Base-by-base conservation (phyloP, 352 stramenopile species). In the Globisporangium cederbergense region DNA sequence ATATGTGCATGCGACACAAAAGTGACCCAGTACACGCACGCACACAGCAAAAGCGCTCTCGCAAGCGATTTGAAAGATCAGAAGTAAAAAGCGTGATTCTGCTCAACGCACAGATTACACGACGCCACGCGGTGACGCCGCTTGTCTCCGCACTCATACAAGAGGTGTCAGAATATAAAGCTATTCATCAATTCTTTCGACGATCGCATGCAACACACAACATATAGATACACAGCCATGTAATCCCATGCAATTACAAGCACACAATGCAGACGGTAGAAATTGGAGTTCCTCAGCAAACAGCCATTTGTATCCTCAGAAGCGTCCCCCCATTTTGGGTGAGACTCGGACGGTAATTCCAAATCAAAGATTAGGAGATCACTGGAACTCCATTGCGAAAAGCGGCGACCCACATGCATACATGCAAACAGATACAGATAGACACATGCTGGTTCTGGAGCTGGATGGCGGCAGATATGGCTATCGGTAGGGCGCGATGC, bases 161-260 rank as follows among this genome's bases (percentile, higher is more conserved):
- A 93, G 84, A 93, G 84, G 84, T 93, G 84, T 93, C 84, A 93
- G 84, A 91, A 90, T 86, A 81, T 79, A 76, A 82, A 90, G 84
- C 84, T 90, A 90, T 91, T 93, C 84, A 93, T 93, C 84, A 91
- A 63, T 85, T 84, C 63, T 76, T 67, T 74, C 52, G 18, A 30
- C 32, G 25, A 20, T n/a, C 46, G 28, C 34, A 30, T 34, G 7
- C 7, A 59, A 66, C 36, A 73, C 13, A n/a, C 54, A 72, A 66
- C 16, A 65, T 8, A 61, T 34, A 38, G 18, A 66, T 32, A 52
- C 14, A 43, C 49, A 20, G 2, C 0, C 22, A 54, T 28, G 10
- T 22, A 54, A 10, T 13, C 34, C 8, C 34, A 40, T 10, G 11
- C 34, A 40, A 40, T 14, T 28, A 46, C 18, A 46, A 7, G 40